Conservation (phyloP, 2,329 filamentous ascomycete species). For the Dothideomycetes sp. region DNA sequence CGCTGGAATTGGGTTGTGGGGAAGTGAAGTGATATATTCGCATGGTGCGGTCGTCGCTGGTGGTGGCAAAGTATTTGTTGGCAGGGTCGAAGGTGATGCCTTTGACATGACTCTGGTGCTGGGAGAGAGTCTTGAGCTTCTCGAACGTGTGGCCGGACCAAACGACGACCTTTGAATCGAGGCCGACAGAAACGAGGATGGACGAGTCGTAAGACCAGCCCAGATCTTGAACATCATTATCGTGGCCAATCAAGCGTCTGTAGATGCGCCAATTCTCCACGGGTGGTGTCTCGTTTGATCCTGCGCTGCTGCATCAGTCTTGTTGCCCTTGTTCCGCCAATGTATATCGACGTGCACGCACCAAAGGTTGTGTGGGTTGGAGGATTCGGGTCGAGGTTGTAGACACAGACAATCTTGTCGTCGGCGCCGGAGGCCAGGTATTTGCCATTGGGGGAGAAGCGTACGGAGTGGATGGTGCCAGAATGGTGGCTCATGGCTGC, state of each 20-base stretch:
- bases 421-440: conserved; percentile 96
- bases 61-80: conserved; percentile 98
- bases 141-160: conserved; percentile 98
- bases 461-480: conserved; percentile 91
- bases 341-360: conserved; percentile 27
- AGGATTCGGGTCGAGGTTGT: conserved; percentile 76
- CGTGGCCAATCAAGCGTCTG: conserved; percentile 85
- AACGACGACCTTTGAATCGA: conserved; percentile 96
- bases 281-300: conserved; percentile 77
- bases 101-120: conserved; percentile 96
- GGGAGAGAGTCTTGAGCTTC: conserved; percentile 85
- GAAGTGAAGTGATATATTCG: conserved; percentile 94
- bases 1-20: conserved; percentile 78
- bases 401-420: conserved; percentile 98
- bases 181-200: conserved; percentile 84
- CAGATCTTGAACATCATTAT: conserved; percentile 96
- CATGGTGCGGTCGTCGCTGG: conserved; percentile 92
- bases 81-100: conserved; percentile 97
- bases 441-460: conserved; percentile 89
- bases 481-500: conserved; percentile 98
- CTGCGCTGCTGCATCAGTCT: conserved; percentile 28
- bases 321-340: conserved; percentile 1
- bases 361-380: conserved; percentile 70
- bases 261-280: conserved; percentile 98
- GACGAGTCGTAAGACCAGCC: conserved; percentile 96